These are phyloP conservation scores for Moricandia moricandioides DNA, from an alignment of 345 rosid genomes.

Conservation along the genomic window DNA sequence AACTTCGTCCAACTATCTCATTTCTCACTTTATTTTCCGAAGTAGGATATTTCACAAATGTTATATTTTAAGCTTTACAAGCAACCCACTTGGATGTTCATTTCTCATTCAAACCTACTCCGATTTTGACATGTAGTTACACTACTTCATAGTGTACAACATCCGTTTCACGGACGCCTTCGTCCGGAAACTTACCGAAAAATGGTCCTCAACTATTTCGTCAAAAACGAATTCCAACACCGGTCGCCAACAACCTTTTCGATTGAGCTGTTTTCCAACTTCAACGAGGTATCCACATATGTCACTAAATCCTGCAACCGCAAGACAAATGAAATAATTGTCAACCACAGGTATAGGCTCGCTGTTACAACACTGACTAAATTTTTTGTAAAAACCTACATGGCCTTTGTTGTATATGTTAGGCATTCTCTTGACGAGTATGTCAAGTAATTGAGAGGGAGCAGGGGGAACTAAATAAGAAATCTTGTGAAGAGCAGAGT, in stretches of 20 bases:
- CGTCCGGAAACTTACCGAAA: too few species aligned
- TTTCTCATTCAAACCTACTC: too few species aligned
- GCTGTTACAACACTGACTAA: not conserved
- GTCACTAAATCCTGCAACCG: slow-evolving; percentile 37
- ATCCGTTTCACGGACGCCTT: too few species aligned
- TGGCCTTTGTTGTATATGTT: slow-evolving; percentile 42
- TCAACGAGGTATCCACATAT: slow-evolving; percentile 73
- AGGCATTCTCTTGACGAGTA: slow-evolving; percentile 63
- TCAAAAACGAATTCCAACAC: too few species aligned
- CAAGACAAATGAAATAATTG: not conserved
- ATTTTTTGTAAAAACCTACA: slow-evolving; percentile 41
- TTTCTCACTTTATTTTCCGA: too few species aligned
- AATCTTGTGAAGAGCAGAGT: slow-evolving; percentile 56
- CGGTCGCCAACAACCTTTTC: slow-evolving; percentile 67
- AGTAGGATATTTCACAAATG: too few species aligned
- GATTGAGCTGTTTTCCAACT: slow-evolving; percentile 62
- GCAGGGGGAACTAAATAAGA: slow-evolving; percentile 70
- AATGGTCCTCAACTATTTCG: too few species aligned
- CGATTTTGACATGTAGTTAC: too few species aligned
- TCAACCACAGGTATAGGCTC: not conserved
- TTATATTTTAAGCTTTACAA: too few species aligned
- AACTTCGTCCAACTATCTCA: too few species aligned
- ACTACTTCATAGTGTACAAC: too few species aligned
- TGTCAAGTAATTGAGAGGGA: slow-evolving; percentile 52
- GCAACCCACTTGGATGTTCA: too few species aligned